Evolutionary conservation across 2,329 filamentous ascomycete species (phyloP).

Genomic region (Balansia obtecta): DNA sequence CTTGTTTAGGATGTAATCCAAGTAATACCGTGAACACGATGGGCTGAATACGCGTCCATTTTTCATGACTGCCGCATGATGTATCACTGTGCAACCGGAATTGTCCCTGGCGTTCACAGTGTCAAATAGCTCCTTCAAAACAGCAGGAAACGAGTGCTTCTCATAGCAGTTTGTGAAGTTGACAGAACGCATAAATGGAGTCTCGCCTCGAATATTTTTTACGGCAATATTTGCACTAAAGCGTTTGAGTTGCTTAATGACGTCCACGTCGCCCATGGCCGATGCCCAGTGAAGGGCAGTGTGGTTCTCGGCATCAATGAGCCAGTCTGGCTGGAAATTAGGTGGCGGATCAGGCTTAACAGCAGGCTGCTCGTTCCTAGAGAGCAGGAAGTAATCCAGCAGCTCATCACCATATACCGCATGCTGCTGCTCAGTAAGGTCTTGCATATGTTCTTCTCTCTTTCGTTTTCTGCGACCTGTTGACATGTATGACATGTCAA

Average conservation of each 20-base stretch:
- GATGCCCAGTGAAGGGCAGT: conserved; percentile 95
- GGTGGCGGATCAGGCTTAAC: conserved; percentile 66
- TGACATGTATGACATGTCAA: conserved; percentile 53
- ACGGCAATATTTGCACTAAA: conserved; percentile 65
- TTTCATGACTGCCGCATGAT: conserved; percentile 85
- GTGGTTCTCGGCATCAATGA: conserved; percentile 88
- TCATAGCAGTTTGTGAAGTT: conserved; percentile 96
- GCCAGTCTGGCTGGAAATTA: conserved; percentile 78
- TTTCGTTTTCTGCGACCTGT: conserved; percentile 65
- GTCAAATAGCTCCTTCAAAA: conserved; percentile 71
- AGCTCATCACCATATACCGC: conserved; percentile 86
- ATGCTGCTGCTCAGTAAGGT: conserved; percentile 68
- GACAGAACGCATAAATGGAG: conserved; percentile 86
- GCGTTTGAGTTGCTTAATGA: conserved; percentile 75
- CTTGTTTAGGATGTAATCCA: conserved; percentile 81
- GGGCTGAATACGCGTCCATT: conserved; percentile 71
- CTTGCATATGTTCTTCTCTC: conserved; percentile 50
- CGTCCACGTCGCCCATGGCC: conserved; percentile 90
- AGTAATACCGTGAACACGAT: conserved; percentile 82
- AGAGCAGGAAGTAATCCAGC: conserved; percentile 88
- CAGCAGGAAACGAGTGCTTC: conserved; percentile 75
- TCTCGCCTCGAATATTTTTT: conserved; percentile 65
- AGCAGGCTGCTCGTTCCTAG: conserved; percentile 64
- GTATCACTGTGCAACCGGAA: conserved; percentile 78
- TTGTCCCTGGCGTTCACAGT: conserved; percentile 72